Conservation (phyloP, 2,329 filamentous ascomycete genomes). For the Ophiostoma piceae region DNA sequence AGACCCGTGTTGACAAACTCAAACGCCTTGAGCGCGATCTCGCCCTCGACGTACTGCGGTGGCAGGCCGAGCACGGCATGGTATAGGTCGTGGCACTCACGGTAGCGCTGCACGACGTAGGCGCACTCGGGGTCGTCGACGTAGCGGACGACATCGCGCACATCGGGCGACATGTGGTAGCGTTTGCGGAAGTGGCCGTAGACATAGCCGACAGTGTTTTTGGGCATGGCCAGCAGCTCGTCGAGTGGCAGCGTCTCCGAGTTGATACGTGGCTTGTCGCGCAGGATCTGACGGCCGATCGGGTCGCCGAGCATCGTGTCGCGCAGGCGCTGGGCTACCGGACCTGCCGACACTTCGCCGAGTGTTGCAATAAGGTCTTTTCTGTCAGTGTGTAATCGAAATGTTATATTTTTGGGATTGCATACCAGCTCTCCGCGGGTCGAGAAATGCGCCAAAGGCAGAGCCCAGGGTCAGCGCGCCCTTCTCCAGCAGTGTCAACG, state of each 20-base stretch:
- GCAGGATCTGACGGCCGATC: conserved; percentile 85
- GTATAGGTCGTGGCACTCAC: conserved; percentile 97
- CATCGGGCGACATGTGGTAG: conserved; percentile 90
- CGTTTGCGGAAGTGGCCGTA: conserved; percentile 91
- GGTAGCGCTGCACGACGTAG: conserved; percentile 97
- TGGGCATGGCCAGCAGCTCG: conserved; percentile 65
- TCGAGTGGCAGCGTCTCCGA: conserved; percentile 64
- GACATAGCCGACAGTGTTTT: conserved; percentile 69
- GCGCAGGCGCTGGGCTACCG: conserved; percentile 87
- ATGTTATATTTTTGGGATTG: not conserved
- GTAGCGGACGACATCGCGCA: conserved; percentile 73
- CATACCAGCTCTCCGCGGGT: conserved; percentile 73
- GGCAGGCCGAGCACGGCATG: conserved; percentile 90
- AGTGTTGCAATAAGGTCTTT: conserved; percentile 86
- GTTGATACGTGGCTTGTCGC: conserved; percentile 81
- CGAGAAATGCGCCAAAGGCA: conserved; percentile 57
- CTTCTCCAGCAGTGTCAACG: conserved; percentile 73
- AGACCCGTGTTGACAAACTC: conserved; percentile 93
- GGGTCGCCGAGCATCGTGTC: conserved; percentile 81
- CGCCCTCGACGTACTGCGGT: conserved; percentile 87
- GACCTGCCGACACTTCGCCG: conserved; percentile 90
- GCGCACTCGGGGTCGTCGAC: conserved; percentile 94
- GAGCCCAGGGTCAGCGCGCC: conserved; percentile 63
- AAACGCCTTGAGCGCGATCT: conserved; percentile 95
- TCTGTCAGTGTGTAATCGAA: no score